Conservation (phyloP, 305 asterid species). For the Solanum chacoense region DNA sequence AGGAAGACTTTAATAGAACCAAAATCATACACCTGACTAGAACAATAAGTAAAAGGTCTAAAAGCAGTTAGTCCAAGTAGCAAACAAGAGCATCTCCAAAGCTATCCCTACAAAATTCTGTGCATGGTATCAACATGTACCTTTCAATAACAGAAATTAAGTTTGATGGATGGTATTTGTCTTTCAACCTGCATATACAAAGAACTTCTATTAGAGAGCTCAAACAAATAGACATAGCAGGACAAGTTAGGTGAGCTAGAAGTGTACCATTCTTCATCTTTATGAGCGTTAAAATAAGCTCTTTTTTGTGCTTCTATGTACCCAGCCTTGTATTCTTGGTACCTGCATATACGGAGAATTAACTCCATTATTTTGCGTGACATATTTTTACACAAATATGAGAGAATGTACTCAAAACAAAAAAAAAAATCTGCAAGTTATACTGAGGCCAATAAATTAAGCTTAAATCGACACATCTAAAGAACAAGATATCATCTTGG, state of each 20-base stretch:
- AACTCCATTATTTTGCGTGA: not conserved
- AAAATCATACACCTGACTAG: not conserved
- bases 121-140: conserved; percentile 21
- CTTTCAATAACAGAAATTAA: conserved; percentile 77
- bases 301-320: conserved; percentile 81
- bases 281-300: conserved; percentile 77
- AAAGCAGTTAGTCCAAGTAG: not conserved
- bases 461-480: conserved; percentile 2
- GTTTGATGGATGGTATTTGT: conserved; percentile 93
- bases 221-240: not conserved
- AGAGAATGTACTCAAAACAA: not conserved
- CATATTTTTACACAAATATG: not conserved
- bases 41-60: conserved; percentile 1
- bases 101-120: not conserved
- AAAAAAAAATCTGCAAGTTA: not conserved
- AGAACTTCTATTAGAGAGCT: not conserved
- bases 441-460: conserved; percentile 5
- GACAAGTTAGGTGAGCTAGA: not conserved
- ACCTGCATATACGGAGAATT: conserved; percentile 30
- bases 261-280: conserved; percentile 86
- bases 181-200: conserved; percentile 60
- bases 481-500: conserved; percentile 3
- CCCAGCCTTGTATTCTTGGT: conserved; percentile 91
- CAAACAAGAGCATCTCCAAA: not conserved
- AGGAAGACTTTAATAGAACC: not conserved